Percentiles rank a stretch among this genome's conserved stretches.
These are phyloP conservation scores for Sisymbrium irio DNA, from an alignment of 345 rosid genomes.

Conservation along the genomic window DNA sequence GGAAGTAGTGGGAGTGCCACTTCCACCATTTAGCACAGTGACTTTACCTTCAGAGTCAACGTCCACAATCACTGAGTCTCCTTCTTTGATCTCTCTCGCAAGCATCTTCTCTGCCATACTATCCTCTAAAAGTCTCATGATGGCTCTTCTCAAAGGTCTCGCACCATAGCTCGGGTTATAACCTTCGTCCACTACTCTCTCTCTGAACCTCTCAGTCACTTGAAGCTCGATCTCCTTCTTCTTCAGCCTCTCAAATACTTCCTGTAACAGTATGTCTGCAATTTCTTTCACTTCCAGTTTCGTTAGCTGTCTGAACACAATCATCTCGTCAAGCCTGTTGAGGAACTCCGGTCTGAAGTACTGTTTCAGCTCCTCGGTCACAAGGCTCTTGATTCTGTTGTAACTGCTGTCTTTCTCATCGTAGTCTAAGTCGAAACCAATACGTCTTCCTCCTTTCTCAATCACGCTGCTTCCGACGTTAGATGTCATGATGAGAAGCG, in stretches of 20 bases:
- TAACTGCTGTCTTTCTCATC: conserved; percentile 97
- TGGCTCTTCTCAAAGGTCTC: conserved; percentile 62
- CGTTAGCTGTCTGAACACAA: conserved; percentile 52
- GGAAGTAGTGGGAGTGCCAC: conserved; percentile 60
- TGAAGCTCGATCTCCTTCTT: conserved; percentile 47
- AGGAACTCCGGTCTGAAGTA: conserved; percentile 67
- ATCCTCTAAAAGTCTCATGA: conserved; percentile 54
- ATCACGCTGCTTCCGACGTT: conserved; percentile 51
- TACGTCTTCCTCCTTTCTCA: conserved; percentile 57
- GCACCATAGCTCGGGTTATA: conserved; percentile 57
- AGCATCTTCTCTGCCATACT: conserved; percentile 57
- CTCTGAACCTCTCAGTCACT: conserved; percentile 48
- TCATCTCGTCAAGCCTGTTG: conserved; percentile 60
- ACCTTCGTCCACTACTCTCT: conserved; percentile 54
- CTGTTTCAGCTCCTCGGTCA: conserved; percentile 46
- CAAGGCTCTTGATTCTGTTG: conserved; percentile 62
- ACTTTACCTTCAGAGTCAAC: conserved; percentile 49
- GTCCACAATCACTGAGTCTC: conserved; percentile 47
- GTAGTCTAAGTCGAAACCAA: conserved; percentile 83
- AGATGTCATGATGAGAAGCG: conserved; percentile 60
- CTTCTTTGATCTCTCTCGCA: conserved; percentile 46
- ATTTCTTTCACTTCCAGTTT: conserved; percentile 49
- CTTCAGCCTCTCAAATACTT: conserved; percentile 45
- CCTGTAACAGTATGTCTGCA: conserved; percentile 51
- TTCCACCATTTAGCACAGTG: conserved; percentile 68